Percentiles rank a stretch among this genome's conserved stretches.
These are phyloP conservation scores for Mentha longifolia DNA, from an alignment of 257 asterid genomes.

Conservation along the genomic window DNA sequence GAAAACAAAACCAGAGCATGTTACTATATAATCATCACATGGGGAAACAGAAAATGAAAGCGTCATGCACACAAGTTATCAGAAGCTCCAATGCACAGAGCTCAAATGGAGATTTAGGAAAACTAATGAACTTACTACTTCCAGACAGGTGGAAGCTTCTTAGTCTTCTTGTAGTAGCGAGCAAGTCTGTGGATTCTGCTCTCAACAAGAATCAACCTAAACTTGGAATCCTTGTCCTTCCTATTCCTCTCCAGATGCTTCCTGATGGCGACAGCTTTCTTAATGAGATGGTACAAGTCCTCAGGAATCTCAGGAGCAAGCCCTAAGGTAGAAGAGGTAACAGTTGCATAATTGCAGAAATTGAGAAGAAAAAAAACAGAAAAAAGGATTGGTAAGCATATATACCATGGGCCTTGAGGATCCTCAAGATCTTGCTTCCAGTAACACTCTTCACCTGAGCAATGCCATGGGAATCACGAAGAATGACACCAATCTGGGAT, in stretches of 20 bases:
- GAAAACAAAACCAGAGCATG: neutral
- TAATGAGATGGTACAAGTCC: slow-evolving; percentile 65
- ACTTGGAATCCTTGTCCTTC: slow-evolving; percentile 75
- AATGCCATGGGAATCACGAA: slow-evolving; percentile 77
- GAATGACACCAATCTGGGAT: slow-evolving; percentile 73
- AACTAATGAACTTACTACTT: slow-evolving; percentile 53
- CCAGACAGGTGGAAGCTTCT: slow-evolving; percentile 82
- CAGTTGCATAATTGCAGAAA: neutral
- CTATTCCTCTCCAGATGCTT: slow-evolving; percentile 82
- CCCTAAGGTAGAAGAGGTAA: slow-evolving; percentile 37
- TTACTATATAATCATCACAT: neutral
- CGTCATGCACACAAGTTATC: neutral
- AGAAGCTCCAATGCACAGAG: neutral
- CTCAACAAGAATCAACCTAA: slow-evolving; percentile 68
- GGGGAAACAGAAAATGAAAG: neutral
- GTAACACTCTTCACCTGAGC: slow-evolving; percentile 76
- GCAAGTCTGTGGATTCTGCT: slow-evolving; percentile 71
- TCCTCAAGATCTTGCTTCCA: slow-evolving; percentile 69
- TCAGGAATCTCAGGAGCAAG: slow-evolving; percentile 79
- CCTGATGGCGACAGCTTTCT: slow-evolving; percentile 75
- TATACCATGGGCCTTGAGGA: slow-evolving; percentile 58
- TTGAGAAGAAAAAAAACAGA: neutral
- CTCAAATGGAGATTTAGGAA: neutral
- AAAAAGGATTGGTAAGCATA: neutral
- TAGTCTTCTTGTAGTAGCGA: slow-evolving; percentile 72